Conservation (phyloP, 2,329 filamentous ascomycete genomes). For the Aspergillus brunneoviolaceus region DNA sequence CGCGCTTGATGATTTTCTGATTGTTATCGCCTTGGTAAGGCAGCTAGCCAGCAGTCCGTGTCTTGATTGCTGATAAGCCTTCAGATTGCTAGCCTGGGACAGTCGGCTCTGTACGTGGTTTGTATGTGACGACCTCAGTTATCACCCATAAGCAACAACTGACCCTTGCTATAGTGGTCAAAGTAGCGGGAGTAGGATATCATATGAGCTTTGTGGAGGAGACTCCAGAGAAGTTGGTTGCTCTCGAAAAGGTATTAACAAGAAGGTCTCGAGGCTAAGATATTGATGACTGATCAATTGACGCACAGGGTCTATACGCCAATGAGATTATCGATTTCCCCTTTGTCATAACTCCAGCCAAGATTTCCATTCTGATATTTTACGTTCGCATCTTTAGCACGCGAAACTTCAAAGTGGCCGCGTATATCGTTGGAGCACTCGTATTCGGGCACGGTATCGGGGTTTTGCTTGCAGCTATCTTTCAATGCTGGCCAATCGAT, state of each 20-base stretch:
- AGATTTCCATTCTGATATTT: constrained; percentile 26
- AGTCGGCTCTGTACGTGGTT: constrained; percentile 21
- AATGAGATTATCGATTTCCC: constrained; percentile 25
- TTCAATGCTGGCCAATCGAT: constrained; percentile 24
- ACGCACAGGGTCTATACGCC: constrained; percentile 15
- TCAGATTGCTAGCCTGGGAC: constrained; percentile 19
- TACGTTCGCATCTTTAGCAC: constrained; percentile 25
- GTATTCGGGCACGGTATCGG: constrained; percentile 21
- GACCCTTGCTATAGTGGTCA: constrained; percentile 12
- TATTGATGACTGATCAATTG: background rate
- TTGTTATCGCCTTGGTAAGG: constrained; percentile 25
- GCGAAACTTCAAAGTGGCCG: constrained; percentile 17
- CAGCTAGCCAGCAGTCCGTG: background rate
- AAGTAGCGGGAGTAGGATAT: constrained; percentile 20
- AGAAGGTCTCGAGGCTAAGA: background rate
- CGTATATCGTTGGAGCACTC: constrained; percentile 20
- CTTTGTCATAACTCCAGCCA: constrained; percentile 24
- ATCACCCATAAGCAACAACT: background rate
- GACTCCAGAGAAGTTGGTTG: constrained; percentile 9
- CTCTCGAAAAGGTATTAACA: constrained; percentile 18
- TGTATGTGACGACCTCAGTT: constrained; percentile 11
- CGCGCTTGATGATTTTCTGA: constrained; percentile 24
- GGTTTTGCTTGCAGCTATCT: constrained; percentile 23
- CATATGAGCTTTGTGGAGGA: constrained; percentile 14
- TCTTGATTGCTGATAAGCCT: background rate